These are phyloP conservation scores for Penicillium chermesinum DNA, from an alignment of 495 filamentous ascomycete species.

Conservation along the genomic window DNA sequence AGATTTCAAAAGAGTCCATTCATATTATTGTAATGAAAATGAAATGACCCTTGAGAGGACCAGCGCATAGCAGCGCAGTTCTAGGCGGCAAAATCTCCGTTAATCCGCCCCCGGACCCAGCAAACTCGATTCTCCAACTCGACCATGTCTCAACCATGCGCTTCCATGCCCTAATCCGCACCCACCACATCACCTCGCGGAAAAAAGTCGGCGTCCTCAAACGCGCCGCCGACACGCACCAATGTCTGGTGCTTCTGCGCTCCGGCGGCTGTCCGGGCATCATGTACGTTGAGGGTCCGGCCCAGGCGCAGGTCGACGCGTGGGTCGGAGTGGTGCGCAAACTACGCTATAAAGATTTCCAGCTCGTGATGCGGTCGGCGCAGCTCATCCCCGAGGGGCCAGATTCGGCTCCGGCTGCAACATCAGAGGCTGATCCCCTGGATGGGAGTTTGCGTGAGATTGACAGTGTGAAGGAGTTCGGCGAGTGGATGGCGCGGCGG, in stretches of 20 bases:
- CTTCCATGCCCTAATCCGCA: conserved; percentile 63
- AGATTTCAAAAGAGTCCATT: no score
- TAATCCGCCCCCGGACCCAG: no score
- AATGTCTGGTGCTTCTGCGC: conserved; percentile 58
- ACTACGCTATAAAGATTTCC: conserved; percentile 48
- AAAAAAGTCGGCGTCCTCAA: conserved; percentile 66
- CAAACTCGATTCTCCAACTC: no score
- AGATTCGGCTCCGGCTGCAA: neutral
- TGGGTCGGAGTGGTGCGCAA: conserved; percentile 54
- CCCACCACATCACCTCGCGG: conserved; percentile 77
- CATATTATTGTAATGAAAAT: no score
- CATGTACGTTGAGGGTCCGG: conserved; percentile 67
- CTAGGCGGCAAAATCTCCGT: no score
- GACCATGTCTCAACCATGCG: no score
- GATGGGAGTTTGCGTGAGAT: conserved; percentile 29
- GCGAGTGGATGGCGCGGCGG: conserved; percentile 33
- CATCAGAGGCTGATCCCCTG: no score
- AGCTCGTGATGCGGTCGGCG: conserved; percentile 38
- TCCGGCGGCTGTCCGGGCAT: conserved; percentile 65
- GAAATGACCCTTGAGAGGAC: no score
- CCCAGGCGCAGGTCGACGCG: conserved; percentile 43
- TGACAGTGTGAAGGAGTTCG: conserved; percentile 46
- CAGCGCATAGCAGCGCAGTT: no score
- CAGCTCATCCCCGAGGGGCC: conserved; percentile 15
- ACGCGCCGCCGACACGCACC: conserved; percentile 52